Percentiles rank a stretch among this genome's conserved stretches.
These are phyloP conservation scores for Sporothrix variecibatus DNA, from an alignment of 2,329 filamentous ascomycete species.

Conservation along the genomic window DNA sequence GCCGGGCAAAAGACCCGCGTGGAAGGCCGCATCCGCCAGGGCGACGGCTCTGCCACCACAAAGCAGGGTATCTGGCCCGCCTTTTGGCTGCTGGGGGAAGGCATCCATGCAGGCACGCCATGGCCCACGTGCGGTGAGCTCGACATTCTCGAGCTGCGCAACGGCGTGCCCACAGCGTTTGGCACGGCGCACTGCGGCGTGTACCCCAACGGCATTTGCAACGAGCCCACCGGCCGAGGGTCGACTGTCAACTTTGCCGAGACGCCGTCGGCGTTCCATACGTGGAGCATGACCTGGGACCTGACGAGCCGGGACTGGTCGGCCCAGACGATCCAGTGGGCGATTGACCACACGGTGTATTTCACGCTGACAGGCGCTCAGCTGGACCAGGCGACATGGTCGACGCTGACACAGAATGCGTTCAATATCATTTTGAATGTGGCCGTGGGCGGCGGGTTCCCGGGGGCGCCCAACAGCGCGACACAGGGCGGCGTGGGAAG, in stretches of 20 bases:
- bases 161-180: conserved; percentile 49
- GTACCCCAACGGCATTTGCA: conserved; percentile 52
- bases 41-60: conserved; percentile 39
- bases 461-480: conserved; percentile 46
- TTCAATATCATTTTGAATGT: conserved; percentile 55
- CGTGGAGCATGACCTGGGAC: conserved; percentile 52
- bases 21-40: conserved; percentile 52
- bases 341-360: conserved; percentile 46
- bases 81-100: conserved; percentile 59
- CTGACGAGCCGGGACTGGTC: conserved; percentile 47
- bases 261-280: conserved; percentile 47
- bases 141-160: conserved; percentile 59
- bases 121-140: conserved; percentile 60
- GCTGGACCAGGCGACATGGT: conserved; percentile 50
- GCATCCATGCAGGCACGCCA: conserved; percentile 47
- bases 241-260: conserved; percentile 37
- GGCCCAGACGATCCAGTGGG: conserved; percentile 52
- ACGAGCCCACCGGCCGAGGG: conserved; percentile 51
- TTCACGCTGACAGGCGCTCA: conserved; percentile 47
- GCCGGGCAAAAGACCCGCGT: conserved; percentile 49
- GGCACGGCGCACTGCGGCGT: conserved; percentile 56
- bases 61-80: conserved; percentile 62
- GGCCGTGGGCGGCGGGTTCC: conserved; percentile 52
- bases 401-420: conserved; percentile 49
- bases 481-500: conserved; percentile 33